phyloP scores from a whole-genome alignment of 257 asterid genomes.

The Marsdenia floribunda region DNA sequence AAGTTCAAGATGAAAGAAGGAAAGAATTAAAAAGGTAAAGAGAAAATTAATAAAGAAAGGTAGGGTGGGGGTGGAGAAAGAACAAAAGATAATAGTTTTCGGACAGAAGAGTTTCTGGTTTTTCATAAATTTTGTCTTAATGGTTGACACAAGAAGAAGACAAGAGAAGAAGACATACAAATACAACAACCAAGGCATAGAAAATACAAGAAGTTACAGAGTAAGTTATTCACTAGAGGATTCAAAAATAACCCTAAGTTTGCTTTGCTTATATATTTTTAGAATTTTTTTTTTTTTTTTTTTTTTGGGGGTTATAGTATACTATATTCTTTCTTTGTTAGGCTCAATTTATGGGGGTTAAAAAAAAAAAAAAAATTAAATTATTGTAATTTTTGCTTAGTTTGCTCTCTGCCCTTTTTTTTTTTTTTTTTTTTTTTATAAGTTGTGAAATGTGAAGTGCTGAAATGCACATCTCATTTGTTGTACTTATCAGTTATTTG shows the following conservation, averaged over 20 bases:
- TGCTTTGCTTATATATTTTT: neutral
- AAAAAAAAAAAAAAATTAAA: too few relatives aligned
- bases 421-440: neutral
- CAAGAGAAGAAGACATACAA: too few relatives aligned
- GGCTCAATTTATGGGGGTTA: slow-evolving; percentile 15
- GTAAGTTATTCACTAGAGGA: slow-evolving; percentile 12
- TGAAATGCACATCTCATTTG: slow-evolving; percentile 6
- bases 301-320: neutral
- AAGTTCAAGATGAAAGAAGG: slow-evolving; percentile 34
- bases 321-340: slow-evolving; percentile 53
- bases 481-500: neutral
- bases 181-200: too few relatives aligned
- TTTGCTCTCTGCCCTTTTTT: neutral
- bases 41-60: slow-evolving; percentile 5
- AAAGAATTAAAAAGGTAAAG: neutral
- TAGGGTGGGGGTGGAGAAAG: too few relatives aligned
- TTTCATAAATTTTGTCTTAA: too few relatives aligned
- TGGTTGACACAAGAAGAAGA: too few relatives aligned
- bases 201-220: too few relatives aligned
- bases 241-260: slow-evolving; percentile 11
- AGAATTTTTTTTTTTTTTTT: neutral
- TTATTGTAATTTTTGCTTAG: slow-evolving; percentile 21
- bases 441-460: slow-evolving; percentile 11
- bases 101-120: neutral
- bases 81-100: too few relatives aligned